Evolutionary conservation across 1,139 yeast species (phyloP), one percentile per base, ranked within the genome.

Genomic region (Debaryomyces singareniensis): DNA sequence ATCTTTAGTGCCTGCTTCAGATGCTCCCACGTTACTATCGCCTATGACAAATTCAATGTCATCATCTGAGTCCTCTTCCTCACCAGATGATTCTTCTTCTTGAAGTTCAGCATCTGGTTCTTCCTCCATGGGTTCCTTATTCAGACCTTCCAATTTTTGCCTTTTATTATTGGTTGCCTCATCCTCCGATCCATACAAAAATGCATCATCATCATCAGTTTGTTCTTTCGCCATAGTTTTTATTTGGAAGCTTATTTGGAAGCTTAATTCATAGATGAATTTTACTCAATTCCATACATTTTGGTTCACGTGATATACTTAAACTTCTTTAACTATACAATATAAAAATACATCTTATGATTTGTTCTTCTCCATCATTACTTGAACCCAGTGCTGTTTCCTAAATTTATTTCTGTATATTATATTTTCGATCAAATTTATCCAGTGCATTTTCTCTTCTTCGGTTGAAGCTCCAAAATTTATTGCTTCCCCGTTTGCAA

Each of bases 121-220:
- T 13, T 43, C 53, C 7, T 39, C 54, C 4, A 42, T 52, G 3
- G 42, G 46, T 4, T 38, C 43, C 5, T 39, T 43, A 2, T 43
- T 40, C 10, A 35, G 38, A 15, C 25, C 30, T 22, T 41, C 36
- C 21, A 36, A 33, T 39, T 39, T 48, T 38, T 41, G 50, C 31
- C 40, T 44, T 44, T 51, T 47, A 39, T 37, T 31, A 26, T 33
- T 36, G 15, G 44, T 46, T n/a, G 51, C 59, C 9, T 68, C 75
- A 33, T 68, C 75, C 33, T 78, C 91, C 2, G 83, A 74, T 3
- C 95, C 95, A 49, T 86, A 86, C 34, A 86, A 72, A 53, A 77
- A 86, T 30, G 81, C 91, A 50, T 86, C 95, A 43, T 85, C 95
- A 38, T 83, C 91, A 36, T 80, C 89, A 24, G 55, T 45, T 29